Base-by-base conservation (phyloP, 148 eudicot species). In the Selenicereus undatus region DNA sequence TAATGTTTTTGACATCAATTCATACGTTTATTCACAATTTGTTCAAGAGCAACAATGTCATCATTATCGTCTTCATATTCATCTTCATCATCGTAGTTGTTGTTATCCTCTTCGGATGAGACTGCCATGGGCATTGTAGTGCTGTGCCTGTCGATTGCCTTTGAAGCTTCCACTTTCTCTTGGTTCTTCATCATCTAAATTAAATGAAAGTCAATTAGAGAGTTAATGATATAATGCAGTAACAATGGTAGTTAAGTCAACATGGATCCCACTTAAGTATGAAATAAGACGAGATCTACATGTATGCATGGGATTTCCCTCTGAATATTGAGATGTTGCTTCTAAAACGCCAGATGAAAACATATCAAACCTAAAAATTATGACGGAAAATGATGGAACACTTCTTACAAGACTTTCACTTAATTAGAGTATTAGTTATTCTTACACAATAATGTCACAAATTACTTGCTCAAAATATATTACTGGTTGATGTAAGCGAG, bases 11-110 rank as follows among this genome's bases (percentile, higher is more conserved):
- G 24, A 7, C 11, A 42, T 79, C 2, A 32, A 32, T 32, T 29
- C 13, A 18, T 42, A 95, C 98, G 98, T 88, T 91, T 91, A 68
- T 89, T 87, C 29, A 89, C 90, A 10, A 83, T 75, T 56, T 86
- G 94, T n/a, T 91, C 85, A 50, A 82, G n/a, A 7, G 72, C 79
- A 60, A 75, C 17, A 11, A 35, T 62, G 71, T 85, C 88, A 11
- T 88, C 89, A 0, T 89, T 91, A 22, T 89, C 92, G 9, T 88
- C 91, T 12, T 80, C 85, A 22, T 71, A 79, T 73, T 85, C 89
- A 24, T 89, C 87, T 0, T 91, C 94, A 17, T 90, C 91, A 50
- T 86, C 71, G 27, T 83, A 43, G 10, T 74, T 27, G 27, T 77
- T 66, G 54, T 78, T 68, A 14, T 81, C 83, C n/a, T 84, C 83